phyloP scores from a whole-genome alignment of 1,284 basidiomycete genomes.

The Ceratobasidium sp. region DNA sequence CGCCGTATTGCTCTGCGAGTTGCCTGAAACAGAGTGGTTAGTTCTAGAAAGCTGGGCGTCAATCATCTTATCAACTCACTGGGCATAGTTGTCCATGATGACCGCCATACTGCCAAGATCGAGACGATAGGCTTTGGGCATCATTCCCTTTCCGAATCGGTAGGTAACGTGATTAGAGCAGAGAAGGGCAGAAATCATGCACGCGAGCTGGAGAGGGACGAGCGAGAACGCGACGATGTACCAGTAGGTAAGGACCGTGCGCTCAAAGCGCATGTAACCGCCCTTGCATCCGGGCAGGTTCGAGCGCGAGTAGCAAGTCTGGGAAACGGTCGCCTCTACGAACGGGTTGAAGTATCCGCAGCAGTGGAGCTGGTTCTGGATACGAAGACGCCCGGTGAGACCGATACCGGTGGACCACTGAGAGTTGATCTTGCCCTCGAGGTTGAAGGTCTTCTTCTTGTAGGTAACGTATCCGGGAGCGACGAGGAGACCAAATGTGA shows the following conservation, averaged over 20 bases:
- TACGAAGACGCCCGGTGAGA: constrained; percentile 62
- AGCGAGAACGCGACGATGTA: constrained; percentile 66
- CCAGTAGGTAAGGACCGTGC: constrained; percentile 62
- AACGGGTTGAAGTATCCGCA: constrained; percentile 78
- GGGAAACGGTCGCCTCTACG: constrained; percentile 71
- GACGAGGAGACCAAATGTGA: constrained; percentile 69
- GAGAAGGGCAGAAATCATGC: constrained; percentile 66
- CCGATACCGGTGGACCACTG: constrained; percentile 72
- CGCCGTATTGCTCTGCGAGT: constrained; percentile 64
- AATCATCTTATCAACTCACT: constrained; percentile 57
- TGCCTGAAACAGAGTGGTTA: constrained; percentile 53
- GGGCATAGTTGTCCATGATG: constrained; percentile 77
- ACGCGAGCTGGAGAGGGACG: constrained; percentile 65
- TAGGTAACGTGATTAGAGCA: constrained; percentile 81
- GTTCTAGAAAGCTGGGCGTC: not conserved
- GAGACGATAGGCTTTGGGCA: constrained; percentile 75
- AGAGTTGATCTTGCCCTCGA: constrained; percentile 76
- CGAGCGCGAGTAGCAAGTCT: constrained; percentile 71
- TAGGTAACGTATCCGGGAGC: constrained; percentile 77
- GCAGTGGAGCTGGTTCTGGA: constrained; percentile 72
- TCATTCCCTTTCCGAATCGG: constrained; percentile 80
- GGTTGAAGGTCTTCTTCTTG: constrained; percentile 71
- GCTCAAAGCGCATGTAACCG: constrained; percentile 65
- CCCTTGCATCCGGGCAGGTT: constrained; percentile 72
- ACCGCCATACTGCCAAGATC: constrained; percentile 71